Percentiles rank a stretch among this genome's conserved stretches.
Conservation (phyloP, 306 rosid species). For the Fragaria iinumae region DNA sequence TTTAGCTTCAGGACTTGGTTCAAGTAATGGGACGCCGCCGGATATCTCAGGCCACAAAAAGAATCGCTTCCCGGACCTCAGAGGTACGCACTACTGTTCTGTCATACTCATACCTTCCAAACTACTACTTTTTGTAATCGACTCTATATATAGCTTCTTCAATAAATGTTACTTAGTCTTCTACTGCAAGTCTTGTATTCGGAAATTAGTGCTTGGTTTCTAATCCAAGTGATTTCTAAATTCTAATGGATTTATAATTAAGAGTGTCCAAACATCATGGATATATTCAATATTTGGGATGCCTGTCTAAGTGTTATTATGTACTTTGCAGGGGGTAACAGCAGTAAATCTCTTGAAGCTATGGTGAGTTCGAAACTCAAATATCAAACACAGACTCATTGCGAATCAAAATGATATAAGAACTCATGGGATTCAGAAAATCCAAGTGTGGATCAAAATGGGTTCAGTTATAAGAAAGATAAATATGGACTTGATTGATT, state of each 20-base stretch:
- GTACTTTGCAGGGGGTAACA: conserved; percentile 65
- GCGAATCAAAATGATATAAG: background rate
- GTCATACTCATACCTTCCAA: background rate
- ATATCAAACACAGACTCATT: background rate
- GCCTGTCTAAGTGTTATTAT: background rate
- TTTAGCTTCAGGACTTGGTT: conserved; percentile 47
- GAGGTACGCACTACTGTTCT: conserved; percentile 34
- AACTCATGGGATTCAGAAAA: background rate
- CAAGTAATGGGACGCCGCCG: conserved; percentile 35
- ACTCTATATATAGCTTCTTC: too few relatives aligned
- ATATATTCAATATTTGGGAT: background rate
- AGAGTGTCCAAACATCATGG: background rate
- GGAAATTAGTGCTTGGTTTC: background rate
- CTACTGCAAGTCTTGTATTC: background rate
- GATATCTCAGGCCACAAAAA: conserved; percentile 46
- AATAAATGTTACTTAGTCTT: background rate
- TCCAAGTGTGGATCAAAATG: background rate
- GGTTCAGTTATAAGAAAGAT: background rate
- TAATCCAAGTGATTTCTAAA: background rate
- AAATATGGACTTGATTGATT: background rate
- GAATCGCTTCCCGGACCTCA: conserved; percentile 51
- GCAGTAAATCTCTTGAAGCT: conserved; percentile 70
- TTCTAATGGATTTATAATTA: background rate
- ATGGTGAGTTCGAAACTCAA: conserved; percentile 48
- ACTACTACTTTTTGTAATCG: too few relatives aligned